These are phyloP conservation scores for Trichoderma koningiopsis DNA, from an alignment of 2,329 filamentous ascomycete genomes.

Conservation along the genomic window DNA sequence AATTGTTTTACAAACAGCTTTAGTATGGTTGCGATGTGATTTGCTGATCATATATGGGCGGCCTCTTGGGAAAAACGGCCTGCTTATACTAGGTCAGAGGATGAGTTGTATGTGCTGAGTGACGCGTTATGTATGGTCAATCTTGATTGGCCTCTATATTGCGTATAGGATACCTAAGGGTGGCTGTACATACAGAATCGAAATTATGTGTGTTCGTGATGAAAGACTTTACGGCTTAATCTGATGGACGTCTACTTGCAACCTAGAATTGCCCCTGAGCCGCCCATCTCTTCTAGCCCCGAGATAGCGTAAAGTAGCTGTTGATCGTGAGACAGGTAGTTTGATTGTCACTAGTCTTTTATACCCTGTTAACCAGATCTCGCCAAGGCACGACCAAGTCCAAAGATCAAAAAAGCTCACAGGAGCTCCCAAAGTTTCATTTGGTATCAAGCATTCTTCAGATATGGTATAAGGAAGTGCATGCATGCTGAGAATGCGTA, in stretches of 20 bases:
- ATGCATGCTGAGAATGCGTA: not conserved
- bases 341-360: not conserved
- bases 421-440: not conserved
- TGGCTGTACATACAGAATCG: not conserved
- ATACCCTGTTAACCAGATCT: not conserved
- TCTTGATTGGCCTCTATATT: not conserved
- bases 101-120: not conserved
- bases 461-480: not conserved
- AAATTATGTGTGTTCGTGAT: not conserved
- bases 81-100: not conserved
- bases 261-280: not conserved
- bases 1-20: slow-evolving; percentile 12
- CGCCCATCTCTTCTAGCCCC: not conserved
- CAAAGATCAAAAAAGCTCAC: not conserved
- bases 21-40: not conserved
- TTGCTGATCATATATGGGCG: not conserved
- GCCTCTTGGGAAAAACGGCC: not conserved
- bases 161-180: not conserved
- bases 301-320: not conserved
- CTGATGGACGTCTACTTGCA: not conserved
- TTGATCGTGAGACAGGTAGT: not conserved
- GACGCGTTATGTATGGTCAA: not conserved
- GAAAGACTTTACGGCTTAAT: not conserved
- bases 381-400: not conserved
- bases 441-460: not conserved